These are phyloP conservation scores for Talaromyces sp. DNA, from an alignment of 2,329 filamentous ascomycete species.

Conservation along the genomic window DNA sequence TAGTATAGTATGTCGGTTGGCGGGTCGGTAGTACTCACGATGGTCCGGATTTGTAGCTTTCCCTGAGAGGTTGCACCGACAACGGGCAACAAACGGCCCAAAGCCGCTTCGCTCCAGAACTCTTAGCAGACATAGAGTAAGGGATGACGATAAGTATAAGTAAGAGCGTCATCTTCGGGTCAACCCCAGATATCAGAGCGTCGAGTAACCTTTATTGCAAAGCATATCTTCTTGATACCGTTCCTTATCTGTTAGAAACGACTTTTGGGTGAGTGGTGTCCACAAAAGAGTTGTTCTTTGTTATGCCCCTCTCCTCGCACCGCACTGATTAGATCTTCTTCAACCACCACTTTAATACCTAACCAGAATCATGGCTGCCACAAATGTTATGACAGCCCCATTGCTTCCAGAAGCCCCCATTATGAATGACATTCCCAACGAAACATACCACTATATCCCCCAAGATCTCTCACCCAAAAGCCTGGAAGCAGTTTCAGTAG, in stretches of 20 bases:
- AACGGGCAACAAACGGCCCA: neutral
- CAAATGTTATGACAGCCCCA: constrained; percentile 11
- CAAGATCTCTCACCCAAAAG: constrained; percentile 4
- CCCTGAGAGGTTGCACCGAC: neutral
- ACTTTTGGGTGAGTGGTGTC: neutral
- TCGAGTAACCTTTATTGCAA: neutral
- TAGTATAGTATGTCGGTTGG: constrained; percentile 8
- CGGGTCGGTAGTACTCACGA: constrained; percentile 1
- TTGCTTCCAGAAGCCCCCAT: constrained; percentile 4
- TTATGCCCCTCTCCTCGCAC: neutral
- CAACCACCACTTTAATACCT: neutral
- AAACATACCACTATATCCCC: neutral
- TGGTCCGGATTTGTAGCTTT: constrained; percentile 5
- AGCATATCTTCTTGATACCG: neutral
- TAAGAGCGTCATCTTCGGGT: constrained; percentile 21
- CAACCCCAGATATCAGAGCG: constrained; percentile 10
- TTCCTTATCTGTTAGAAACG: neutral
- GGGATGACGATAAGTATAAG: constrained; percentile 10
- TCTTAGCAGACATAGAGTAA: neutral
- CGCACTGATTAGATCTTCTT: neutral
- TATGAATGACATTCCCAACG: neutral
- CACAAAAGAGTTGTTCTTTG: neutral
- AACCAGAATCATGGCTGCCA: constrained; percentile 10
- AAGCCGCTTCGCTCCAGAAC: neutral
- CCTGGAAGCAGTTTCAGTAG: neutral